Evolutionary conservation across 2,329 filamentous ascomycete species (phyloP), one percentile per base, ranked within the genome.

Genomic region (Hypoxylon sp.): DNA sequence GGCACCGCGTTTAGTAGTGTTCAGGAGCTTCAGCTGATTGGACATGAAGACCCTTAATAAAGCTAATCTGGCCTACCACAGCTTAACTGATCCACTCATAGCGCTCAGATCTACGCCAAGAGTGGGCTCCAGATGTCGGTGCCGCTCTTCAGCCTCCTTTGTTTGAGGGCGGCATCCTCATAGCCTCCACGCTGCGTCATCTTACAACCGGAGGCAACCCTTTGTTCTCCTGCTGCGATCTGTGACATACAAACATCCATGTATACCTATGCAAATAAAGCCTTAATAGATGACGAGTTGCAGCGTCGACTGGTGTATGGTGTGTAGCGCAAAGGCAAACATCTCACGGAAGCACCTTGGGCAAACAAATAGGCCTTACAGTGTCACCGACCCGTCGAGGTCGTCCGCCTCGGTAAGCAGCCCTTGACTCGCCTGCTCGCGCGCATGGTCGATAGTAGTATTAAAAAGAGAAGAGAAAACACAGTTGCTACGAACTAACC

Each of bases 191-290:
- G 28, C 20, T 54, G 16, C 38, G 36, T 45, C 26, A 42, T 38
- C 36, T 24, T 20, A 9, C 36, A 16, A 22, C 24, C 16, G 26
- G 53, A 59, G 32, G 38, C 48, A 53, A 11, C 40, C 30, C 49
- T 64, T 64, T 59, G 42, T 55, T n/a, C 33, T 46, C 20, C 18
- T 4, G 9, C 40, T 16, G 26, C 36, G 16, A 30, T 38, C 9
- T 45, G 48, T 51, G 46, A 48, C 14, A 53, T 63, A 33, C 60
- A 58, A 63, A 53, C 54, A 49, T n/a, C n/a, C n/a, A n/a, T n/a
- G n/a, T n/a, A n/a, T n/a, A n/a, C n/a, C n/a, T 20, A 48, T 58
- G 42, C 60, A 58, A 63, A 53, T 40, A 53, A 50, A 24, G 32
- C 40, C 45, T 30, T 36, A 26, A 30, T 56, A 20, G 22, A 42